Conservation (phyloP, 768 basidiomycete genomes). For the Leccinum uliginosum region DNA sequence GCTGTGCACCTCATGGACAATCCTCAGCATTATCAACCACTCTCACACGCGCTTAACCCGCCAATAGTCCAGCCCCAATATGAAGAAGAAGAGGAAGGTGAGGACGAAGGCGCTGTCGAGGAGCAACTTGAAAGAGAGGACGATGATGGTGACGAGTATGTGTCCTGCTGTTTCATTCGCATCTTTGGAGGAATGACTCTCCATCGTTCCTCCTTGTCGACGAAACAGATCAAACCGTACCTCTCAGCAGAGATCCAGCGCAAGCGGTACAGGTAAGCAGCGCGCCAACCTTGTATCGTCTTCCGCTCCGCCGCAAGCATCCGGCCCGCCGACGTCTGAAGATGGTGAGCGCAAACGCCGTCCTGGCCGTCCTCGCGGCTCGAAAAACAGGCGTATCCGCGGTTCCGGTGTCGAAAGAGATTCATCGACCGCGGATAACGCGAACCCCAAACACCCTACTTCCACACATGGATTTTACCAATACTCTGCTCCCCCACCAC, state of each 20-base stretch:
- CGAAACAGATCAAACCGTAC: constrained; percentile 21
- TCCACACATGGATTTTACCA: constrained; percentile 43
- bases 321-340: constrained; percentile 24
- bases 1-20: constrained; percentile 44
- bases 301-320: constrained; percentile 22
- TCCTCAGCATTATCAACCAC: constrained; percentile 75
- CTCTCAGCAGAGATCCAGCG: constrained; percentile 12
- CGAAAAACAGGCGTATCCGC: constrained; percentile 62
- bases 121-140: constrained; percentile 56
- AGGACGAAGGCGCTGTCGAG: constrained; percentile 70
- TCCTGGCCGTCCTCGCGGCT: constrained; percentile 76
- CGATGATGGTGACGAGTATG: constrained; percentile 36
- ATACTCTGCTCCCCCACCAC: constrained; percentile 37
- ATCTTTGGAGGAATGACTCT: background rate
- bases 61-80: constrained; percentile 35
- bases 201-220: constrained; percentile 3
- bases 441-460: constrained; percentile 27
- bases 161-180: constrained; percentile 11
- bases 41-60: constrained; percentile 73
- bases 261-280: constrained; percentile 16
- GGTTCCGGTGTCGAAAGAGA: constrained; percentile 29
- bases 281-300: constrained; percentile 24
- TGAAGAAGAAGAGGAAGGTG: constrained; percentile 64
- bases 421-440: constrained; percentile 4
- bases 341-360: constrained; percentile 55